Evolutionary conservation across 805 yeast genomes (phyloP).

Genomic region (Barnettozyma populi): DNA sequence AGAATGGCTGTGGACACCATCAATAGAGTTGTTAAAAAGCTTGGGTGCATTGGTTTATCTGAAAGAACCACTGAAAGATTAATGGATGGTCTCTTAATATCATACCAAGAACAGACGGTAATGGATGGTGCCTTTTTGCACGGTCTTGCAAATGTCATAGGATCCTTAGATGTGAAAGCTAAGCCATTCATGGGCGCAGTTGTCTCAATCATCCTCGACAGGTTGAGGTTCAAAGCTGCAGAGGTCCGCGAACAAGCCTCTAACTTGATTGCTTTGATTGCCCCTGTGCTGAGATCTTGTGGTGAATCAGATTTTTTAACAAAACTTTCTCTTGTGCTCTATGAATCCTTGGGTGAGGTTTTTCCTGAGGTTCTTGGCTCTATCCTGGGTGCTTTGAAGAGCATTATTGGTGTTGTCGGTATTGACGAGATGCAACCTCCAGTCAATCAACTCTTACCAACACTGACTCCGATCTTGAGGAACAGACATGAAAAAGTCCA

Average conservation of each 20-base stretch:
- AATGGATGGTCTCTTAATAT: slow-evolving; percentile 73
- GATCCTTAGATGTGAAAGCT: slow-evolving; percentile 56
- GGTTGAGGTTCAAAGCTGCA: slow-evolving; percentile 65
- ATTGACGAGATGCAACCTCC: slow-evolving; percentile 70
- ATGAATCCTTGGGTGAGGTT: slow-evolving; percentile 91
- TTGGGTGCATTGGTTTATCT: slow-evolving; percentile 57
- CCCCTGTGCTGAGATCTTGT: slow-evolving; percentile 62
- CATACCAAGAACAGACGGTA: slow-evolving; percentile 72
- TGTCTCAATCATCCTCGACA: slow-evolving; percentile 63
- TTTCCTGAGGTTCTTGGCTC: slow-evolving; percentile 93
- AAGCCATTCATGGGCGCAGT: slow-evolving; percentile 70
- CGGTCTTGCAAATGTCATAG: slow-evolving; percentile 60
- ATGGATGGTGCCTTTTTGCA: slow-evolving; percentile 51
- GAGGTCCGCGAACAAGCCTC: slow-evolving; percentile 81
- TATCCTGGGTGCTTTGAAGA: slow-evolving; percentile 61
- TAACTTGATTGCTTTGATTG: slow-evolving; percentile 60
- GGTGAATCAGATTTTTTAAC: slow-evolving; percentile 56
- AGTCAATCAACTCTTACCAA: slow-evolving; percentile 73
- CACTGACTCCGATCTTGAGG: slow-evolving; percentile 84
- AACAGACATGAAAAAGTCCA: slow-evolving; percentile 91
- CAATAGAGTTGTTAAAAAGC: slow-evolving; percentile 42
- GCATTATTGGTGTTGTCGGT: slow-evolving; percentile 57
- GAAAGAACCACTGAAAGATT: slow-evolving; percentile 56
- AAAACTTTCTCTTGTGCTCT: slow-evolving; percentile 69
- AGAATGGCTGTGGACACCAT: slow-evolving; percentile 73